phyloP scores from a whole-genome alignment of 805 yeast species.

The Candida patagonica region DNA sequence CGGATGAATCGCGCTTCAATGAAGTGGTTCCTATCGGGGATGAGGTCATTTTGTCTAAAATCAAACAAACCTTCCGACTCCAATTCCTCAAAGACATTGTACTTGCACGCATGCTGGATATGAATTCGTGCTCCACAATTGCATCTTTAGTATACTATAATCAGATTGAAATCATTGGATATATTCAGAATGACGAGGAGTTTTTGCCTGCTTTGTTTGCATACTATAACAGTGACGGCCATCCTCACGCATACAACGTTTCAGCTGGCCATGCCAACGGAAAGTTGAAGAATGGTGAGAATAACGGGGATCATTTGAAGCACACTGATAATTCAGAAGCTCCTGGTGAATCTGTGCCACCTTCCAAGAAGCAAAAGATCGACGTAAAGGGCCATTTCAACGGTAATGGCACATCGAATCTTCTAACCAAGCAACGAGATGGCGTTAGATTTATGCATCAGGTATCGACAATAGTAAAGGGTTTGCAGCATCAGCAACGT shows the following conservation, averaged over 20 bases:
- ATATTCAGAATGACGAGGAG: slow-evolving; percentile 39
- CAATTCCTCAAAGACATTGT: slow-evolving; percentile 84
- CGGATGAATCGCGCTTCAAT: slow-evolving; percentile 51
- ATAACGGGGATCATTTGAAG: not conserved
- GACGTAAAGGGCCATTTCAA: slow-evolving; percentile 11
- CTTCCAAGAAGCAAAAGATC: slow-evolving; percentile 6
- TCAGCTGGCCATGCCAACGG: not conserved
- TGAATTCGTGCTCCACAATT: slow-evolving; percentile 59
- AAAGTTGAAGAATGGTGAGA: not conserved
- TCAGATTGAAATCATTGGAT: slow-evolving; percentile 58
- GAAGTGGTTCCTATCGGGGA: slow-evolving; percentile 60
- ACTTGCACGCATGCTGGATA: slow-evolving; percentile 73
- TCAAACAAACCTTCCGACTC: slow-evolving; percentile 66
- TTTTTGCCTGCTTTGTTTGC: slow-evolving; percentile 53
- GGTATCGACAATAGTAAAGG: slow-evolving; percentile 64
- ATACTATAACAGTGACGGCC: slow-evolving; percentile 35
- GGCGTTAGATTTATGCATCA: slow-evolving; percentile 77
- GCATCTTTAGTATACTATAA: slow-evolving; percentile 58
- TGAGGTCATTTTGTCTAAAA: slow-evolving; percentile 40
- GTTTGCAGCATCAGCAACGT: slow-evolving; percentile 50
- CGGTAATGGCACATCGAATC: not conserved
- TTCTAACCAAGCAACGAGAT: slow-evolving; percentile 38
- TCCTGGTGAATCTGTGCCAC: not conserved
- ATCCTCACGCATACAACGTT: not conserved
- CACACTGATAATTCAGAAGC: not conserved